Conservation (phyloP, 164 flowering plant genomes). For the Litsea cubeba region DNA sequence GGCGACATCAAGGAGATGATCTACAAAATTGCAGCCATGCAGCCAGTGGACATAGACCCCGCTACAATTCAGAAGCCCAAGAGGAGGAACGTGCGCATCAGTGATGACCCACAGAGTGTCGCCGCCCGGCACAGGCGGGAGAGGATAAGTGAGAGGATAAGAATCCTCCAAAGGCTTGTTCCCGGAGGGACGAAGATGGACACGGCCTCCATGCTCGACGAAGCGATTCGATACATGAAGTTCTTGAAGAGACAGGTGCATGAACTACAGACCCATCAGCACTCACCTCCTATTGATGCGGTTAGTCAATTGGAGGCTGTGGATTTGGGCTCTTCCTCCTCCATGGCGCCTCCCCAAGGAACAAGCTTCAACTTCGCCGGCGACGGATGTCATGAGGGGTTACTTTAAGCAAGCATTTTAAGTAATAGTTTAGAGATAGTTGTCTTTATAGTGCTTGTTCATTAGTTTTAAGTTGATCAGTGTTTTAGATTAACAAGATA, state of each 20-base stretch:
- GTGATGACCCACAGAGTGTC: conserved; percentile 84
- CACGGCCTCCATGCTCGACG: conserved; percentile 84
- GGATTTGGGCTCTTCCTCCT: conserved; percentile 8
- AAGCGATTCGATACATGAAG: conserved; percentile 82
- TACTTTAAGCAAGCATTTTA: background rate
- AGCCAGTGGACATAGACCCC: conserved; percentile 86
- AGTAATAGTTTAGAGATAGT: no score
- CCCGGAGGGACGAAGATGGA: conserved; percentile 91
- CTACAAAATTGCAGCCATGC: conserved; percentile 90
- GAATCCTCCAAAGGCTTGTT: conserved; percentile 43
- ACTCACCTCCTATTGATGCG: background rate
- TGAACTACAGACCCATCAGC: conserved; percentile 36
- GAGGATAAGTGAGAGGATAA: conserved; percentile 68
- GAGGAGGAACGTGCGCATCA: conserved; percentile 69
- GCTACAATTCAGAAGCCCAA: conserved; percentile 64
- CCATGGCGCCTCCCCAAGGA: conserved; percentile 5
- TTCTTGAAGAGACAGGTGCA: conserved; percentile 68
- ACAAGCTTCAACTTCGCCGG: conserved; percentile 2
- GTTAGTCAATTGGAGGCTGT: background rate
- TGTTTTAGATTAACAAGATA: background rate
- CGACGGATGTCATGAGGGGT: background rate
- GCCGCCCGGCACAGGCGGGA: conserved; percentile 80
- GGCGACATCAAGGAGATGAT: conserved; percentile 91
- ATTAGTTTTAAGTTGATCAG: background rate
- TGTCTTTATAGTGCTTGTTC: background rate